These are phyloP conservation scores for Dryas alaskensis DNA, from an alignment of 306 rosid genomes.

Conservation along the genomic window DNA sequence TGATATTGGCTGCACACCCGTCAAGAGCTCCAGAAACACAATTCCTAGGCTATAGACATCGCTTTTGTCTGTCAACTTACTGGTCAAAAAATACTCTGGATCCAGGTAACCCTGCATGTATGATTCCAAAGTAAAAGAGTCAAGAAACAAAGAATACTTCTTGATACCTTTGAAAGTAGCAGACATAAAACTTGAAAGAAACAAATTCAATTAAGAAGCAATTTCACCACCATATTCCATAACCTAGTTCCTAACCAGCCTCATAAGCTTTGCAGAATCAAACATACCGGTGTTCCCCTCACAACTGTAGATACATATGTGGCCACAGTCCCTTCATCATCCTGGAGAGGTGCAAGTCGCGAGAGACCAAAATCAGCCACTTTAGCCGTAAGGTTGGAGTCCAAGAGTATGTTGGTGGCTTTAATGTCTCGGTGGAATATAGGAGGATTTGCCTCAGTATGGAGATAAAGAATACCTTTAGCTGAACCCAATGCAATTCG, in stretches of 20 bases:
- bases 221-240: too few relatives aligned
- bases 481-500: slow-evolving; percentile 77
- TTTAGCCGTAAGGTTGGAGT: slow-evolving; percentile 61
- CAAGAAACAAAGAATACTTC: background rate
- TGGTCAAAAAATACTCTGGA: slow-evolving; percentile 73
- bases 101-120: slow-evolving; percentile 69
- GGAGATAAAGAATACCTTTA: slow-evolving; percentile 82
- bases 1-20: slow-evolving; percentile 64
- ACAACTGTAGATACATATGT: slow-evolving; percentile 79
- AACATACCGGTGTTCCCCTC: slow-evolving; percentile 92
- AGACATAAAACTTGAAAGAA: background rate
- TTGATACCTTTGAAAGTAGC: background rate
- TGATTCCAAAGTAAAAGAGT: background rate
- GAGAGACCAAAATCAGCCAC: slow-evolving; percentile 96
- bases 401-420: slow-evolving; percentile 85
- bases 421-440: slow-evolving; percentile 90
- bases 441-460: slow-evolving; percentile 92
- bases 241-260: background rate
- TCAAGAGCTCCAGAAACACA: slow-evolving; percentile 69
- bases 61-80: slow-evolving; percentile 70
- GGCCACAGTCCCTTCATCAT: slow-evolving; percentile 59
- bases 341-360: slow-evolving; percentile 66
- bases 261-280: background rate
- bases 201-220: background rate
- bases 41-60: slow-evolving; percentile 80